phyloP scores from a whole-genome alignment of 1,284 basidiomycete genomes.

The Ustilago cynodontis region DNA sequence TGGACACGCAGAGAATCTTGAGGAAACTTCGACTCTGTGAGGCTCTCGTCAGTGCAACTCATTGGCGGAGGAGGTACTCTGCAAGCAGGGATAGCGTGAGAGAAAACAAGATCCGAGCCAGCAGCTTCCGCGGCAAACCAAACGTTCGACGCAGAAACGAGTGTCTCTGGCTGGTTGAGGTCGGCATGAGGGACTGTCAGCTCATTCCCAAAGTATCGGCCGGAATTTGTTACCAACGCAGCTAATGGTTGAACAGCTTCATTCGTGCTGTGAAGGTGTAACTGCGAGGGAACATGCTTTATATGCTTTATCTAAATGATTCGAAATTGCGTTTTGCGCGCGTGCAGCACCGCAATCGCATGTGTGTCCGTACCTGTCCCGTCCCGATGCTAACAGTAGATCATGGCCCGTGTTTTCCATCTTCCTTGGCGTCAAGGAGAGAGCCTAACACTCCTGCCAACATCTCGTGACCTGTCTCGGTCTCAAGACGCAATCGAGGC shows the following conservation, averaged over 20 bases:
- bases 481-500: neutral
- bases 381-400: neutral
- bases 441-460: neutral
- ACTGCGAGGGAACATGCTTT: too few species aligned
- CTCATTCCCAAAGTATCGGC: neutral
- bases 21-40: neutral
- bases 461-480: neutral
- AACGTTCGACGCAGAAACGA: neutral
- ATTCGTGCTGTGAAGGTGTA: too few species aligned
- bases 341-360: neutral
- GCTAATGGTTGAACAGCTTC: too few species aligned
- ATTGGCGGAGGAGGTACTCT: too few species aligned
- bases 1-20: neutral
- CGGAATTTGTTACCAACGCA: neutral
- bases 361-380: neutral
- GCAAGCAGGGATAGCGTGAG: slow-evolving; percentile 14
- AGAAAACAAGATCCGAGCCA: slow-evolving; percentile 4
- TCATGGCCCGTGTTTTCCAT: neutral
- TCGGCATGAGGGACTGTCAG: neutral
- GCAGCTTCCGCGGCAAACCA: neutral
- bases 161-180: neutral
- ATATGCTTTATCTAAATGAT: too few species aligned
- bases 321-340: too few species aligned
- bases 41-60: neutral
- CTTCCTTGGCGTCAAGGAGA: neutral